Base-by-base conservation (phyloP, 495 filamentous ascomycete species). In the Amniculicola lignicola region DNA sequence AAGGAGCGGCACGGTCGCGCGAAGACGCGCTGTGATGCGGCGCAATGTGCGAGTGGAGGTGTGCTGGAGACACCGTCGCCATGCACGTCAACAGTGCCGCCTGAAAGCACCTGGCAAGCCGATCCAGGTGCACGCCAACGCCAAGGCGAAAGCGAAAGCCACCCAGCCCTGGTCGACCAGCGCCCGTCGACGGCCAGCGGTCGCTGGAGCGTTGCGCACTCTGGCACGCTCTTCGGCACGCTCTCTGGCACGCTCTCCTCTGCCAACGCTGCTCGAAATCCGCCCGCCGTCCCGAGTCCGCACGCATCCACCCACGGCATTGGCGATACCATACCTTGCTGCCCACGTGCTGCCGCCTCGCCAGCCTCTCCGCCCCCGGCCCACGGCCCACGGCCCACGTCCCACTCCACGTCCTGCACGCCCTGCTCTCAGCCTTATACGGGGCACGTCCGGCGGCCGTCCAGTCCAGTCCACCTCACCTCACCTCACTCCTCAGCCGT, bases 351-450 rank as follows among this genome's bases (percentile, higher is more conserved):
- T 25, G 40, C 56, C n/a, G 39, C 54, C 36, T 28, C 28, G 46
- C 24, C 36, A 18, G 19, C 33, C 21, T 15, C 49, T 27, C 33
- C 49, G 7, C 23, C 35, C 33, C 21, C 19, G 38, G 21, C 31
- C 37, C 6, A 35, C 16, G 3, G 29, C 47, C 37, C 47, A 18
- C 41, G 39, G 25, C 25, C 45, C 31, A 21, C 21, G 19, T 11
- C 48, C 47, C 16, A 15, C 33, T 41, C 1, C 18, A 22, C 37
- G 51, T 25, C 28, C 39, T 28, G 27, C 19, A 29, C 33, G 11
- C 36, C 19, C 37, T 4, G 31, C 23, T 11, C 50, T 64, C 61
- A 60, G 57, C 64, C 54, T 55, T 59, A n/a, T n/a, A 67, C 53
- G 28, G 27, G 35, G 39, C 25, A n/a, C 28, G n/a, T 45, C 41